Percentiles rank a stretch among this genome's conserved stretches.
Evolutionary conservation across 2,329 filamentous ascomycete genomes (phyloP).

Genomic region (Penicillium sp.): DNA sequence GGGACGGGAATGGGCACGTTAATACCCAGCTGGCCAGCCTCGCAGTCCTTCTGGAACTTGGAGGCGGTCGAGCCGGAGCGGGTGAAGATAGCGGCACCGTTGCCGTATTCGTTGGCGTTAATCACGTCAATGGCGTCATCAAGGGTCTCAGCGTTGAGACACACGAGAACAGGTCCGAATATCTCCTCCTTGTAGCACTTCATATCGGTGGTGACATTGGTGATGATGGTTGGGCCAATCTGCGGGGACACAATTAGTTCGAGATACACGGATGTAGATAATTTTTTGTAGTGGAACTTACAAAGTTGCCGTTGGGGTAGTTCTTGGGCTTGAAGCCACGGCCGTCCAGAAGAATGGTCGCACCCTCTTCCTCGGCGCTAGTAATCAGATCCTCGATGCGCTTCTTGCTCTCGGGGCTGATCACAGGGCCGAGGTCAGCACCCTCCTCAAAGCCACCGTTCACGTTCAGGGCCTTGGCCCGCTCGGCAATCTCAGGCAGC

Average conservation of each 20-base stretch:
- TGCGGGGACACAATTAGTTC: constrained; percentile 25
- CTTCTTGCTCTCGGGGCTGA: constrained; percentile 63
- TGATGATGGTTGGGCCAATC: constrained; percentile 65
- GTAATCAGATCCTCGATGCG: constrained; percentile 62
- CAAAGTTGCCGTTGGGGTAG: constrained; percentile 67
- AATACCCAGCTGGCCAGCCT: constrained; percentile 66
- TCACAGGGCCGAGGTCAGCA: constrained; percentile 64
- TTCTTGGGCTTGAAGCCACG: constrained; percentile 61
- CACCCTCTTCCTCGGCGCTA: constrained; percentile 63
- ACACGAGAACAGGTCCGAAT: constrained; percentile 66
- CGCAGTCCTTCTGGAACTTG: constrained; percentile 64
- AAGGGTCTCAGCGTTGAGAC: constrained; percentile 59
- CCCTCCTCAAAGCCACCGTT: constrained; percentile 64
- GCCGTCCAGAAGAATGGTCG: constrained; percentile 63
- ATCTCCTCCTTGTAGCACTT: constrained; percentile 67
- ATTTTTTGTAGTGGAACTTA: constrained; percentile 38
- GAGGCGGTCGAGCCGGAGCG: constrained; percentile 60
- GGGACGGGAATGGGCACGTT: constrained; percentile 66
- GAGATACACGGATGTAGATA: neutral
- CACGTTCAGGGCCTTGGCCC: constrained; percentile 60
- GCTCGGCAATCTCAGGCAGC: constrained; percentile 63
- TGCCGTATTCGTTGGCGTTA: constrained; percentile 67
- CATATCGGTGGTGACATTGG: constrained; percentile 65
- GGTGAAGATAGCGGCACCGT: constrained; percentile 67
- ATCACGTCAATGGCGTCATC: constrained; percentile 64